These are phyloP conservation scores for Senna tora DNA, from an alignment of 306 rosid genomes.

Conservation along the genomic window DNA sequence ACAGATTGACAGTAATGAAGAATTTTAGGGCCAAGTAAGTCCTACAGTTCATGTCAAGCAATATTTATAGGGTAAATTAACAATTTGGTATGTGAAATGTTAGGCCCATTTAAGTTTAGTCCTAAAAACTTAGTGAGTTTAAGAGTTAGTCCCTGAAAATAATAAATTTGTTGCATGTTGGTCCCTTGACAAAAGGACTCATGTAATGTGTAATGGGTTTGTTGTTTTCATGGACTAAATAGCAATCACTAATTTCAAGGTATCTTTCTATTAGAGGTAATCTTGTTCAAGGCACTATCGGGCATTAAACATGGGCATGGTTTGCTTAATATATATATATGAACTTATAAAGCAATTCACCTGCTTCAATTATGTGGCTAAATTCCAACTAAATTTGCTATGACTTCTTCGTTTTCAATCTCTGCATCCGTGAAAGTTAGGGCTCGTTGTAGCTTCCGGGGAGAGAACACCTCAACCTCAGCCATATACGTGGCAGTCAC, in stretches of 20 bases:
- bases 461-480: conserved; percentile 86
- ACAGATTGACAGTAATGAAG: no score
- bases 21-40: no score
- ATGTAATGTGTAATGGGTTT: not conserved
- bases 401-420: conserved; percentile 61
- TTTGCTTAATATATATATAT: not conserved
- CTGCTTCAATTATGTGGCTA: conserved; percentile 46
- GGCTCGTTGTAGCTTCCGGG: conserved; percentile 79
- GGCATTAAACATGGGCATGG: no score
- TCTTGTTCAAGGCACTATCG: no score
- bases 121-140: not conserved
- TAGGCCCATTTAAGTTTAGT: no score
- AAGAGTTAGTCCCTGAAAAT: not conserved
- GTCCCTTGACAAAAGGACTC: not conserved
- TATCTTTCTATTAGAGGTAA: no score
- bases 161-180: not conserved
- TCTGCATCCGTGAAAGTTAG: conserved; percentile 86
- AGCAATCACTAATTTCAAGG: no score
- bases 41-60: no score
- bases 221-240: no score
- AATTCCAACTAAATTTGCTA: conserved; percentile 43
- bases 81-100: no score
- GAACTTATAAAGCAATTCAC: conserved; percentile 34
- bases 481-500: conserved; percentile 81
- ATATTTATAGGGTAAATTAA: no score